A percentile compares a stretch with the other conserved stretches of the same genome.
These are phyloP conservation scores for Geranium rotundifolium DNA, from an alignment of 345 rosid species.

Conservation along the genomic window DNA sequence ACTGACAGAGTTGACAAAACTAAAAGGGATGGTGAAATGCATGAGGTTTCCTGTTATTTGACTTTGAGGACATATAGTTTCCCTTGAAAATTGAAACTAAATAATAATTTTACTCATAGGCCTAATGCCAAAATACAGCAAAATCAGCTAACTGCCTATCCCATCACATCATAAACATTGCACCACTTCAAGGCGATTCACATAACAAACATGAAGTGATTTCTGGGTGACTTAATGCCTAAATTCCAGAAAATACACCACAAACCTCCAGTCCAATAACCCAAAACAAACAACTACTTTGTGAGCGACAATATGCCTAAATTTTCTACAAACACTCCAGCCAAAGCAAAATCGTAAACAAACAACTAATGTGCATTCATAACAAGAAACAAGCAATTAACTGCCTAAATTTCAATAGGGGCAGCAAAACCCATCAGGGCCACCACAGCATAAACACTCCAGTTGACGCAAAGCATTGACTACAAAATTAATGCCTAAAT, in stretches of 20 bases:
- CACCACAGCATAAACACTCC: neutral
- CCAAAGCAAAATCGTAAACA: neutral
- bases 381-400: neutral
- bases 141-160: too few relatives aligned
- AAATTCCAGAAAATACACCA: neutral
- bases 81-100: neutral
- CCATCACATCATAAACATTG: too few relatives aligned
- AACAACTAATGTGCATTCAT: neutral
- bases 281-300: neutral
- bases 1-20: neutral
- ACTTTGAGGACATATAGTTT: too few relatives aligned
- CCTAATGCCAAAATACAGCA: too few relatives aligned
- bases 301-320: neutral
- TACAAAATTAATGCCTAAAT: too few relatives aligned
- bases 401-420: neutral
- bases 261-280: neutral
- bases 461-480: neutral
- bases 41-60: too few relatives aligned
- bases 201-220: too few relatives aligned
- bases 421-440: neutral
- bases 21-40: too few relatives aligned
- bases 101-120: too few relatives aligned
- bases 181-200: too few relatives aligned
- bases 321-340: too few relatives aligned
- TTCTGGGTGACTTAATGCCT: too few relatives aligned